phyloP scores from a whole-genome alignment of 306 rosid species.

The Corylus americana region DNA sequence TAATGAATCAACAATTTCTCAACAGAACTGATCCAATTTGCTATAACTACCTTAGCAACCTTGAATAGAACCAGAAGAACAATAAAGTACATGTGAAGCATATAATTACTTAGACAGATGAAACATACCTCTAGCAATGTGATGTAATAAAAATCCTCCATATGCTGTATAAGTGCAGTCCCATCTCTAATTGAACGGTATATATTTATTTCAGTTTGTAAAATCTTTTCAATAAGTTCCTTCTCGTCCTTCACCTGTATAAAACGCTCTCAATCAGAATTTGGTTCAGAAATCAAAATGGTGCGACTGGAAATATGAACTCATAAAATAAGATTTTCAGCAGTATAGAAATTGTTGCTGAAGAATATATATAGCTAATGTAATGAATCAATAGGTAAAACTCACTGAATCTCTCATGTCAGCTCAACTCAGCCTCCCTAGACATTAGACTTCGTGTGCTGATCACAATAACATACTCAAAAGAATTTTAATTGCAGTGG shows the following conservation, averaged over 20 bases:
- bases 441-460: too few relatives aligned
- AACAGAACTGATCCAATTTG: too few relatives aligned
- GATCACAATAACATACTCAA: too few relatives aligned
- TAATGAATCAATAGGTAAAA: too few relatives aligned
- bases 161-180: conserved; percentile 83
- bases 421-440: too few relatives aligned
- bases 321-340: neutral
- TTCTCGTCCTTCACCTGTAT: conserved; percentile 93
- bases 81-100: too few relatives aligned
- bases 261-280: conserved; percentile 8
- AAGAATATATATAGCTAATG: neutral
- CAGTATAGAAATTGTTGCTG: neutral
- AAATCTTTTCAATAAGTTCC: conserved; percentile 79
- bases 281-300: conserved; percentile 2
- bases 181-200: conserved; percentile 96
- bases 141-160: conserved; percentile 97
- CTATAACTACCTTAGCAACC: too few relatives aligned
- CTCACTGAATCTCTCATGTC: too few relatives aligned
- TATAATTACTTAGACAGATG: neutral
- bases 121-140: conserved; percentile 74
- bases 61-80: too few relatives aligned
- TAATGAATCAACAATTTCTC: too few relatives aligned
- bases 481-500: too few relatives aligned
- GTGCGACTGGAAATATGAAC: conserved; percentile 10
- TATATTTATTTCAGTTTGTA: conserved; percentile 89